These are phyloP conservation scores for Geotrichum australiense DNA, from an alignment of 1,139 yeast species.

Conservation along the genomic window DNA sequence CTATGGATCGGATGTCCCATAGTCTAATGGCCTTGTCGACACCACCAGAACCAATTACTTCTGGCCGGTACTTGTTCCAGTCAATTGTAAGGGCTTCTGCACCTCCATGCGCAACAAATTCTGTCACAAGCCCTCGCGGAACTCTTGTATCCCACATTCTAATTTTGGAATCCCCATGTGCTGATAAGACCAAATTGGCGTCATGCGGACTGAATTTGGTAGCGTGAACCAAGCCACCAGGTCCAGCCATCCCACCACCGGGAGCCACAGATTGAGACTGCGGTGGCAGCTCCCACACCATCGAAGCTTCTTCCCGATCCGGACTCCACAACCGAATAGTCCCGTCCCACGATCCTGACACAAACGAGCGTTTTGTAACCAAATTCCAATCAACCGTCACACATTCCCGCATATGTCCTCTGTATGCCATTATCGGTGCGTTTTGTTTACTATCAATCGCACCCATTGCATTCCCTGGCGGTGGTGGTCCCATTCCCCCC, in stretches of 20 bases:
- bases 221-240: constrained; percentile 50
- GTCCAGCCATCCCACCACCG: constrained; percentile 27
- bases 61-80: constrained; percentile 82
- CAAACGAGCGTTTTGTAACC: constrained; percentile 64
- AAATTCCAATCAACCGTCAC: constrained; percentile 83
- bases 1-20: constrained; percentile 78
- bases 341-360: constrained; percentile 91
- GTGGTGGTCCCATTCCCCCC: constrained; percentile 19
- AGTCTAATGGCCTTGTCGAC: constrained; percentile 76
- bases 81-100: constrained; percentile 75
- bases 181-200: constrained; percentile 61
- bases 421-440: constrained; percentile 64
- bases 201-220: constrained; percentile 84
- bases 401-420: constrained; percentile 82
- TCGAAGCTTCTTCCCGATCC: background rate
- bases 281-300: background rate
- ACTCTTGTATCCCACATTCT: constrained; percentile 82
- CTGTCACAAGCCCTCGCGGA: constrained; percentile 50
- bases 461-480: too few species aligned
- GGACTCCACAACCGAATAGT: constrained; percentile 60
- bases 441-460: too few species aligned
- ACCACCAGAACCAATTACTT: constrained; percentile 78
- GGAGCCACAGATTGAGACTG: constrained; percentile 5
- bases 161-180: constrained; percentile 72
- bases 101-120: constrained; percentile 59